These are phyloP conservation scores for Eimeria brunetti DNA, from an alignment of 169 alveolate genomes.

Conservation along the genomic window DNA sequence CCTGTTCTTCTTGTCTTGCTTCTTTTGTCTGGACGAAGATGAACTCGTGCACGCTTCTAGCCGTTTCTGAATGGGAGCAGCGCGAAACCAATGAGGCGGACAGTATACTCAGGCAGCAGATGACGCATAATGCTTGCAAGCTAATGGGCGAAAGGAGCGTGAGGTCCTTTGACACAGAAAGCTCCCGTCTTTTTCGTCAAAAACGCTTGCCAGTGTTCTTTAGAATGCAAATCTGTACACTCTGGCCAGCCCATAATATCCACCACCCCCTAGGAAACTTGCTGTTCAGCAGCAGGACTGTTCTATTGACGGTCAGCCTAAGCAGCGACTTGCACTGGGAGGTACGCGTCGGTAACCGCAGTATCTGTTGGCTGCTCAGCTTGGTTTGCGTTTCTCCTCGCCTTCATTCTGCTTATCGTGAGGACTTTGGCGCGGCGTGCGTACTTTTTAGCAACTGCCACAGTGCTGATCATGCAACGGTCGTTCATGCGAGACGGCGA, in stretches of 20 bases:
- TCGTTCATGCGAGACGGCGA: constrained; percentile 75
- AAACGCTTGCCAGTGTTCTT: neutral
- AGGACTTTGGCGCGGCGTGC: constrained; percentile 66
- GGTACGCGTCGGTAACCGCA: constrained; percentile 30
- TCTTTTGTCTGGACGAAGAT: neutral
- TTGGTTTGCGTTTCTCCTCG: constrained; percentile 21
- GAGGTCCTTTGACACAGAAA: neutral
- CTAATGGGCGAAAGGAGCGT: neutral
- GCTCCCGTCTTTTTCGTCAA: neutral
- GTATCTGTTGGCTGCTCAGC: constrained; percentile 1
- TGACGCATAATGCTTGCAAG: neutral
- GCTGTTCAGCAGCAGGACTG: constrained; percentile 9
- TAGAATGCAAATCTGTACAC: neutral
- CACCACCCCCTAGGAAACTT: neutral
- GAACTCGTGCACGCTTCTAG: neutral
- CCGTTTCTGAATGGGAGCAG: neutral
- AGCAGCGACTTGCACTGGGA: constrained; percentile 54
- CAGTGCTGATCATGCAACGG: constrained; percentile 55
- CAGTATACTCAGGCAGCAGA: neutral
- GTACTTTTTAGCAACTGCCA: constrained; percentile 70
- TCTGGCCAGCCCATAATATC: neutral
- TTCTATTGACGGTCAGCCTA: neutral
- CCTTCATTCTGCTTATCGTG: constrained; percentile 62
- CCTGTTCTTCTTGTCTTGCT: neutral
- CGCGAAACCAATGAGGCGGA: neutral